phyloP scores from a whole-genome alignment of 441 rosid genomes.

The Gossypium laxum region DNA sequence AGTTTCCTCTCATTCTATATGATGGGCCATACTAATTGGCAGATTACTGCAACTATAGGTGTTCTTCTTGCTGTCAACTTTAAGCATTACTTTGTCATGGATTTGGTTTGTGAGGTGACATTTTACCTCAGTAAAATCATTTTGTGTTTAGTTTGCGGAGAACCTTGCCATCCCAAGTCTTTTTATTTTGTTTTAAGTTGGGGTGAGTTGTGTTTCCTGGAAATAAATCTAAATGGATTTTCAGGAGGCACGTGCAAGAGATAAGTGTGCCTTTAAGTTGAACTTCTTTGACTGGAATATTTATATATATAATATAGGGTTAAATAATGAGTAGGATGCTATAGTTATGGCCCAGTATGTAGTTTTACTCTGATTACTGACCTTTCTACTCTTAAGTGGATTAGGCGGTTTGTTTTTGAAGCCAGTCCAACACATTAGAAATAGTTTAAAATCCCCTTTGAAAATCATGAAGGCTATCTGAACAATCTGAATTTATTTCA shows the following conservation, averaged over 20 bases:
- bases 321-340: background rate
- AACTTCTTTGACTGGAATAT: background rate
- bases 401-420: background rate
- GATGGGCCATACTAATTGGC: background rate
- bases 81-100: constrained; percentile 1
- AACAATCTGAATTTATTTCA: background rate
- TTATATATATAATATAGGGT: background rate
- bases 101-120: background rate
- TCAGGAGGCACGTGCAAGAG: background rate
- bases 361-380: background rate
- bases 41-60: background rate
- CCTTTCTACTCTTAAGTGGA: background rate
- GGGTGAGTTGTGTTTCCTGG: background rate
- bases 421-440: background rate
- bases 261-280: background rate
- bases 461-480: background rate
- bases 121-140: background rate
- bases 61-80: background rate
- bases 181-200: background rate
- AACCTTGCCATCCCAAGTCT: background rate
- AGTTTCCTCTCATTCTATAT: background rate
- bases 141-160: background rate
- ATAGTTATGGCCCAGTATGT: background rate
- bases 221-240: constrained; percentile 4
- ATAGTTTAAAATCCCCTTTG: background rate